A percentile compares a stretch with the other conserved stretches of the same genome.
These are phyloP conservation scores for Candolleomyces eurysporus DNA, from an alignment of 768 basidiomycete genomes.

Conservation along the genomic window DNA sequence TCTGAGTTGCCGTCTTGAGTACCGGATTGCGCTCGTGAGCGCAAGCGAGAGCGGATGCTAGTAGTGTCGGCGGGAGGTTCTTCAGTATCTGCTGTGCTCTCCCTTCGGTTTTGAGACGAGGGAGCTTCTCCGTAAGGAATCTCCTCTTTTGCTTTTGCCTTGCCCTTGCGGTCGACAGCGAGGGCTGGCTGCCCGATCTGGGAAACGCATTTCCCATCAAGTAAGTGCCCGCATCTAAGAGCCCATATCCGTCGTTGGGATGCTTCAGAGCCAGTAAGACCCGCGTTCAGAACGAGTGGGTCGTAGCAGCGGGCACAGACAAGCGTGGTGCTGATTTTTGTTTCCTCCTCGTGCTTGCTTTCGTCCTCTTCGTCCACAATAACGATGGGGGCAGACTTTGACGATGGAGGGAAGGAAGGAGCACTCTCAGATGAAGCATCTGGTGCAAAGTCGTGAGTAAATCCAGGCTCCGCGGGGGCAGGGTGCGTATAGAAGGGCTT, in stretches of 20 bases:
- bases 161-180: slow-evolving; percentile 27
- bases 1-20: not conserved
- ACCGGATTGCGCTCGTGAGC: slow-evolving; percentile 36
- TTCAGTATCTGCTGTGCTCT: not conserved
- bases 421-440: slow-evolving; percentile 24
- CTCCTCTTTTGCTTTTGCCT: slow-evolving; percentile 46
- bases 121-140: slow-evolving; percentile 16
- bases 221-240: slow-evolving; percentile 72
- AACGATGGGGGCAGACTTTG: slow-evolving; percentile 34
- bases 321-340: slow-evolving; percentile 41
- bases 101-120: not conserved
- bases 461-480: slow-evolving; percentile 52
- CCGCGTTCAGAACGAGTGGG: slow-evolving; percentile 55
- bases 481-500: slow-evolving; percentile 66
- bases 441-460: slow-evolving; percentile 65
- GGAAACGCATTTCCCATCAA: slow-evolving; percentile 74
- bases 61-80: not conserved
- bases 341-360: slow-evolving; percentile 3
- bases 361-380: slow-evolving; percentile 49
- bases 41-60: slow-evolving; percentile 57
- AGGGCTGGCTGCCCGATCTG: slow-evolving; percentile 49
- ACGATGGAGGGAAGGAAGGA: slow-evolving; percentile 26
- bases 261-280: slow-evolving; percentile 44
- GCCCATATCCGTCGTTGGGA: slow-evolving; percentile 60
- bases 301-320: slow-evolving; percentile 69